Conservation (phyloP, 2,329 filamentous ascomycete genomes). For the Arthrobotrys entomopaga region DNA sequence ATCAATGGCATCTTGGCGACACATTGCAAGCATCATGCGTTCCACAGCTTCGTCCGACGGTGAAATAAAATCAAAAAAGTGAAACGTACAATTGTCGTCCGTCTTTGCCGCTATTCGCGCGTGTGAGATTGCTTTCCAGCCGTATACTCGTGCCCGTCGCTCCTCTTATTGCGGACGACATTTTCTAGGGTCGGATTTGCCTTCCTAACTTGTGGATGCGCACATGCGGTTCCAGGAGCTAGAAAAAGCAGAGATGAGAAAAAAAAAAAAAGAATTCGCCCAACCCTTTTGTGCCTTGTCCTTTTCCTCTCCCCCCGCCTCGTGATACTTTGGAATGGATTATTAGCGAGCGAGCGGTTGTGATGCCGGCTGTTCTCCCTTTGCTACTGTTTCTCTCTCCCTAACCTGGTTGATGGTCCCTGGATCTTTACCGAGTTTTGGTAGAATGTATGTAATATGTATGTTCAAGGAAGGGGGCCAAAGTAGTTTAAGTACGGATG, state of each 20-base stretch:
- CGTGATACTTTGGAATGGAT: background rate
- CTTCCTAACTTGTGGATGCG: slow-evolving; percentile 3
- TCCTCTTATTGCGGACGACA: slow-evolving; percentile 24
- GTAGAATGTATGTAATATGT: slow-evolving; percentile 28
- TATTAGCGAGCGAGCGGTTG: slow-evolving; percentile 50
- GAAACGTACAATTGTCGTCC: slow-evolving; percentile 48
- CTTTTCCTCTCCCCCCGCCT: background rate
- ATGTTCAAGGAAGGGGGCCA: slow-evolving; percentile 26
- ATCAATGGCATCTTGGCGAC: background rate
- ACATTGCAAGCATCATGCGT: background rate
- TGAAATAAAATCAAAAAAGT: background rate
- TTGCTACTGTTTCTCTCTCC: background rate
- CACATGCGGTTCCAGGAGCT: background rate
- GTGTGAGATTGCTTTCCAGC: slow-evolving; percentile 51
- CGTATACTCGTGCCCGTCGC: slow-evolving; percentile 35
- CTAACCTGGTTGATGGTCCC: background rate
- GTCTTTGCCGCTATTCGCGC: slow-evolving; percentile 53
- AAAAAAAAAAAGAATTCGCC: background rate
- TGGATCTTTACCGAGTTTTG: background rate
- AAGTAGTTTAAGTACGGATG: slow-evolving; percentile 35
- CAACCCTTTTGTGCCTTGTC: background rate
- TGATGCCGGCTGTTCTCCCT: slow-evolving; percentile 9
- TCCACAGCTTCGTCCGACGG: background rate
- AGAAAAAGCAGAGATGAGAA: background rate
- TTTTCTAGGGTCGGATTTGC: slow-evolving; percentile 4